A percentile compares a stretch with the other conserved stretches of the same genome.
These are phyloP conservation scores for Edaphochlamys debaryana DNA, from an alignment of 139 green algal genomes.

Conservation along the genomic window DNA sequence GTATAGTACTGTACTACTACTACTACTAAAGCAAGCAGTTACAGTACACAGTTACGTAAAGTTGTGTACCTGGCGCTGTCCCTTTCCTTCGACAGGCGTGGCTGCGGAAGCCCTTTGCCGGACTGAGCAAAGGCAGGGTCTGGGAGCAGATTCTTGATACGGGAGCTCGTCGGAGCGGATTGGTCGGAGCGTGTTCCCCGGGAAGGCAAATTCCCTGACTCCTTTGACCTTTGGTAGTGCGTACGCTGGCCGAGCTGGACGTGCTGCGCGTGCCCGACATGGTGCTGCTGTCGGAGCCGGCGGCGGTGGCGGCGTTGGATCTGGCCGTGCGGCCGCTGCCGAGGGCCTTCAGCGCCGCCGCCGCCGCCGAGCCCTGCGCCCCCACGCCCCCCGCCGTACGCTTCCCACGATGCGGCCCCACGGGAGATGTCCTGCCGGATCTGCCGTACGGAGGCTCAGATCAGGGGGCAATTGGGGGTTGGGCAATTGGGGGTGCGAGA, in stretches of 20 bases:
- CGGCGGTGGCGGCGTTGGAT: background rate
- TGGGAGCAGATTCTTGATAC: too few relatives aligned
- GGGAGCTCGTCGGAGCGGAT: too few relatives aligned
- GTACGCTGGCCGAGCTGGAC: slow-evolving; percentile 22
- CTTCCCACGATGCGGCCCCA: slow-evolving; percentile 13
- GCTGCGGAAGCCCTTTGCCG: too few relatives aligned
- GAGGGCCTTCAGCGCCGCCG: background rate
- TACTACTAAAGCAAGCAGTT: too few relatives aligned
- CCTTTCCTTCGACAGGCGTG: too few relatives aligned
- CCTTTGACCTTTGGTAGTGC: too few relatives aligned
- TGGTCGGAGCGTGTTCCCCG: too few relatives aligned
- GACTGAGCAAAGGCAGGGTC: too few relatives aligned
- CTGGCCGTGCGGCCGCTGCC: background rate
- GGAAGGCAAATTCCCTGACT: too few relatives aligned
- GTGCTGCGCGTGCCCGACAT: slow-evolving; percentile 23
- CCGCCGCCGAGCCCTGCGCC: background rate
- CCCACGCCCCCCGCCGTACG: background rate
- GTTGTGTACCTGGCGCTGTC: too few relatives aligned
- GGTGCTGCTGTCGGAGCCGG: background rate
- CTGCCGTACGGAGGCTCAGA: background rate
- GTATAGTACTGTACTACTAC: too few relatives aligned
- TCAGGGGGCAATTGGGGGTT: background rate
- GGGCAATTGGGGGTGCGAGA: background rate
- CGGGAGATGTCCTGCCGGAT: background rate
- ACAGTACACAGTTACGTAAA: too few relatives aligned